Evolutionary conservation across 306 rosid genomes (phyloP).

Genomic region (Pyrus communis): DNA sequence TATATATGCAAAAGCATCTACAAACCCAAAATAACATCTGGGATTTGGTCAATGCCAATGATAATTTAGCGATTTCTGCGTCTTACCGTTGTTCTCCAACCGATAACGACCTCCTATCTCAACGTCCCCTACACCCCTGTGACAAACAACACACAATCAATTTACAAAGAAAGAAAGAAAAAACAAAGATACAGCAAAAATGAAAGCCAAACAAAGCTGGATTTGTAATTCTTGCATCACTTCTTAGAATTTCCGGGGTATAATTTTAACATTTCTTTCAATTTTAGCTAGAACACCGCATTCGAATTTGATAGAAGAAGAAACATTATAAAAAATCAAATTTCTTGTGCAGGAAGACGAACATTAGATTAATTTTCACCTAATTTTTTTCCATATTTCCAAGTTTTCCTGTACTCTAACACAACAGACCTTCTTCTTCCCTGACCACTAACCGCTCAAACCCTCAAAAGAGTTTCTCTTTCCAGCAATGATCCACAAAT

Average conservation of each 20-base stretch:
- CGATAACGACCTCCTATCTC: slow-evolving; percentile 9
- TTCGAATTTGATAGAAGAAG: not conserved
- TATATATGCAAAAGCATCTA: not conserved
- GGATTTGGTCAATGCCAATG: not conserved
- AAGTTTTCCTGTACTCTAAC: not conserved
- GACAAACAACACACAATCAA: not conserved
- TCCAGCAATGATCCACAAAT: slow-evolving; percentile 22
- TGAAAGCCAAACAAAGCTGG: not conserved
- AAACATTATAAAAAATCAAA: not conserved
- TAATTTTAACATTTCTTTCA: not conserved
- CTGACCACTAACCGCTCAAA: not conserved
- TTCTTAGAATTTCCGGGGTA: not conserved
- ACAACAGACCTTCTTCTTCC: not conserved
- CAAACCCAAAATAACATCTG: not conserved
- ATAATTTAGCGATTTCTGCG: not conserved
- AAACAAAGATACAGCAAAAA: not conserved
- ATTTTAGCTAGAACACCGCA: not conserved
- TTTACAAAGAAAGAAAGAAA: not conserved
- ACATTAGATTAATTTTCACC: not conserved
- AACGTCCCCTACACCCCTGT: not conserved
- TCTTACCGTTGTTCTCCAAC: slow-evolving; percentile 8
- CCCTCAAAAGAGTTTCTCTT: not conserved
- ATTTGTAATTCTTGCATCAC: not conserved
- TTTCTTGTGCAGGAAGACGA: not conserved
- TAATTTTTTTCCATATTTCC: not conserved